Evolutionary conservation across 768 basidiomycete genomes (phyloP).

Genomic region (Lentinula sp.): DNA sequence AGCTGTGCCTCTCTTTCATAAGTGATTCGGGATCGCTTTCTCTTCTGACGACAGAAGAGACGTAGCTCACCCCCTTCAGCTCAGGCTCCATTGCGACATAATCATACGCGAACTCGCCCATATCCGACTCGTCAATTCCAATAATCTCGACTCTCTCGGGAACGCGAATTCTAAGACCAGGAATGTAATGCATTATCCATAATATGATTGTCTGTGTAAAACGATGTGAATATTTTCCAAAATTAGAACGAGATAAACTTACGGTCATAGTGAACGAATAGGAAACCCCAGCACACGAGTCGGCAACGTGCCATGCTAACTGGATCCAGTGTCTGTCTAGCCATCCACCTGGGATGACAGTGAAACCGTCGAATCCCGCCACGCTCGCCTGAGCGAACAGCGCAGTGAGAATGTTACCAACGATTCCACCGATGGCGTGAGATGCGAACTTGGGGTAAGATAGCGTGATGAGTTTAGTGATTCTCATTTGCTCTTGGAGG

Average conservation of each 20-base stretch:
- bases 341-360: slow-evolving; percentile 77
- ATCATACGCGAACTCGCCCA: slow-evolving; percentile 88
- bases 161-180: slow-evolving; percentile 68
- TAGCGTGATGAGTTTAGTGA: neutral
- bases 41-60: neutral
- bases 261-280: slow-evolving; percentile 62
- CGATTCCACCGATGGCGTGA: slow-evolving; percentile 71
- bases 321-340: slow-evolving; percentile 77
- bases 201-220: slow-evolving; percentile 48
- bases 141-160: slow-evolving; percentile 58
- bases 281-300: slow-evolving; percentile 55
- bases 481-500: neutral
- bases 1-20: slow-evolving; percentile 2
- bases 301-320: slow-evolving; percentile 81
- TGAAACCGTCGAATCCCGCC: slow-evolving; percentile 73
- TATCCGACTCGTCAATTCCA: slow-evolving; percentile 85
- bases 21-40: neutral
- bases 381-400: slow-evolving; percentile 82
- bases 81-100: slow-evolving; percentile 73
- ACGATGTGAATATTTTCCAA: neutral
- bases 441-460: slow-evolving; percentile 55
- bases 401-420: slow-evolving; percentile 81
- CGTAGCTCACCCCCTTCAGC: neutral
- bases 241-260: neutral
- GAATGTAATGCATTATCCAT: slow-evolving; percentile 85